Conservation (phyloP, 202 grass and related monocot species). For the Sporobolus alterniflorus region DNA sequence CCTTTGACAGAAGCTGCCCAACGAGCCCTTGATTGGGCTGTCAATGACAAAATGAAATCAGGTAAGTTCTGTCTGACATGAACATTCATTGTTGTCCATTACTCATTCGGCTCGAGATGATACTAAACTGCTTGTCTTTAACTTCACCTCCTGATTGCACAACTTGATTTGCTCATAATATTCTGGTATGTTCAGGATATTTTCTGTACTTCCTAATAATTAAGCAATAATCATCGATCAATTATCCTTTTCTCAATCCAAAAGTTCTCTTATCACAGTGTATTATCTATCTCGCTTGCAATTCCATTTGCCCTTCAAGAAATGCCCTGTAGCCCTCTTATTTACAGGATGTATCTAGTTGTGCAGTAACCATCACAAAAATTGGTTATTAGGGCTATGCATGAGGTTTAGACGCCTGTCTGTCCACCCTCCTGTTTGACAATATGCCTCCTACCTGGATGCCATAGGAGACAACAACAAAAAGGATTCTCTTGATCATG, state of each 20-base stretch:
- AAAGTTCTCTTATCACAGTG: background rate
- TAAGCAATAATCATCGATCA: background rate
- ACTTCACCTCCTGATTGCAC: background rate
- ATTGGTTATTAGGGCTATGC: background rate
- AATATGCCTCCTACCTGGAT: background rate
- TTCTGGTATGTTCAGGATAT: background rate
- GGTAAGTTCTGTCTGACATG: slow-evolving; percentile 48
- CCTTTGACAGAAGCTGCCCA: slow-evolving; percentile 82
- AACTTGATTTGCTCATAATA: slow-evolving; percentile 20
- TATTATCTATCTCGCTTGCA: background rate
- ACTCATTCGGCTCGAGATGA: background rate
- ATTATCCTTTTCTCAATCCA: background rate
- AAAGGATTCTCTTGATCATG: background rate
- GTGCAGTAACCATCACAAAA: background rate
- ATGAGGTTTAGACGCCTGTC: background rate
- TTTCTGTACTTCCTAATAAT: background rate
- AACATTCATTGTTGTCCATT: background rate
- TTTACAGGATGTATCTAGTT: background rate
- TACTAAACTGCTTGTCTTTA: slow-evolving; percentile 16
- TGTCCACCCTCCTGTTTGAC: background rate
- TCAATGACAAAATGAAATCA: slow-evolving; percentile 82
- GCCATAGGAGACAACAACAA: background rate
- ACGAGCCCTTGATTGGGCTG: slow-evolving; percentile 79
- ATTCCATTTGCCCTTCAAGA: background rate
- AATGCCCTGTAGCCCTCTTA: background rate